phyloP scores from a whole-genome alignment of 169 alveolate genomes.

The Plasmodium coatneyi region DNA sequence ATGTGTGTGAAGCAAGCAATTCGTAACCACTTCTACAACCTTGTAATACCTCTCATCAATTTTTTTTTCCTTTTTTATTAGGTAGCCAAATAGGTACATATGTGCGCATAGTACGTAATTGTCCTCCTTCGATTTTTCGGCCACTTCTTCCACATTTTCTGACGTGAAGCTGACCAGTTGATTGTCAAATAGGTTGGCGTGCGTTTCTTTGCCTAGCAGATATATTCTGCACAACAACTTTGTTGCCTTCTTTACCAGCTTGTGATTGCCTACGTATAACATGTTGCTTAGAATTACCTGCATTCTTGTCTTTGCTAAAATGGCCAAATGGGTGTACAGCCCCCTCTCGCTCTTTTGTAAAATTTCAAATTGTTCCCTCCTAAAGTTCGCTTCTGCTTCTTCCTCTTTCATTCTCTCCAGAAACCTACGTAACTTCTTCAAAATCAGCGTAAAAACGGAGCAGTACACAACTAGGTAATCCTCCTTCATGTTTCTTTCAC shows the following conservation, averaged over 20 bases:
- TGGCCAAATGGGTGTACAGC: neutral
- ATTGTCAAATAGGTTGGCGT: neutral
- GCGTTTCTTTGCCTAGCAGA: neutral
- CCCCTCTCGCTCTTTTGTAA: neutral
- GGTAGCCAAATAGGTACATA: slow-evolving; percentile 32
- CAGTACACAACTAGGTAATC: slow-evolving; percentile 21
- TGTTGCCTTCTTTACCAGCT: slow-evolving; percentile 4
- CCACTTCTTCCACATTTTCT: neutral
- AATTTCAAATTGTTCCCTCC: neutral
- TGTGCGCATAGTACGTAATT: neutral
- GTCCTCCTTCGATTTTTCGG: neutral
- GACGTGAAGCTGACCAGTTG: neutral
- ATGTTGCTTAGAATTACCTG: slow-evolving; percentile 15
- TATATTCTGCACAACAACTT: slow-evolving; percentile 24
- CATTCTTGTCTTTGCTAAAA: slow-evolving; percentile 18
- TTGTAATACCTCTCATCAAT: slow-evolving; percentile 35
- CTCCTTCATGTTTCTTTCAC: slow-evolving; percentile 7
- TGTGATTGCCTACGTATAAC: neutral
- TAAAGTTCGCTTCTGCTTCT: neutral
- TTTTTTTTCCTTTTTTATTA: slow-evolving; percentile 37
- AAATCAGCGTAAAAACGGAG: slow-evolving; percentile 13
- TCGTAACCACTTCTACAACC: slow-evolving; percentile 28
- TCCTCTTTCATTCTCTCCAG: neutral
- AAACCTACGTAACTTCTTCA: neutral
- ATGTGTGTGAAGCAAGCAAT: slow-evolving; percentile 29